Evolutionary conservation across 2,329 filamentous ascomycete species (phyloP).

Genomic region (Thielaviopsis ethacetica): DNA sequence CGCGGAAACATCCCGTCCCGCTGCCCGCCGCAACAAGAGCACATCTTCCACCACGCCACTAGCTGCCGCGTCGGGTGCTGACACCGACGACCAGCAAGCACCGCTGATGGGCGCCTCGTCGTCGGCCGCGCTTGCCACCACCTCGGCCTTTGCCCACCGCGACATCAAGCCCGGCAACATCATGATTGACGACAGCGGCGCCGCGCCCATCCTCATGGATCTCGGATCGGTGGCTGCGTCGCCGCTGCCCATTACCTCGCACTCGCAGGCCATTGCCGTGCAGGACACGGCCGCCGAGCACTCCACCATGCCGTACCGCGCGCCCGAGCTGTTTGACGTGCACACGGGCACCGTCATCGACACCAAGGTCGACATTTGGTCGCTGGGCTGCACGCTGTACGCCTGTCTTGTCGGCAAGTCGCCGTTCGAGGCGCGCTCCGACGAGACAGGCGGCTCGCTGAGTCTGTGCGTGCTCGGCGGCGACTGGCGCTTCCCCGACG

Average conservation of each 20-base stretch:
- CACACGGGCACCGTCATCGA: constrained; percentile 85
- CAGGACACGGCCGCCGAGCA: constrained; percentile 94
- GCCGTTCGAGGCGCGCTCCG: constrained; percentile 86
- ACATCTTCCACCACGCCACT: not conserved
- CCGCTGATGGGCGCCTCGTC: constrained; percentile 71
- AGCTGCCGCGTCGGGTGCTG: constrained; percentile 24
- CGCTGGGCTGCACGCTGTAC: constrained; percentile 90
- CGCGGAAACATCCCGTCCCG: not conserved
- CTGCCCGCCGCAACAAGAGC: not conserved
- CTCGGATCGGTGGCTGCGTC: constrained; percentile 79
- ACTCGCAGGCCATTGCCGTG: constrained; percentile 76
- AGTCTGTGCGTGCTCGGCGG: constrained; percentile 85
- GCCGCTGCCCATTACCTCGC: constrained; percentile 75
- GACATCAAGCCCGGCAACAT: constrained; percentile 99
- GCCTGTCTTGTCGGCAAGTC: constrained; percentile 93
- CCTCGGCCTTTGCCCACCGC: constrained; percentile 75
- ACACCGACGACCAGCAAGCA: constrained; percentile 60
- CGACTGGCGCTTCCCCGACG: constrained; percentile 93
- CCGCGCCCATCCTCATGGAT: constrained; percentile 89
- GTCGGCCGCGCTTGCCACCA: constrained; percentile 49
- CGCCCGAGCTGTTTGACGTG: constrained; percentile 94
- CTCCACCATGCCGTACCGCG: constrained; percentile 95
- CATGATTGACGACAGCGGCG: constrained; percentile 89
- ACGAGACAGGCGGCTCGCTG: constrained; percentile 87
- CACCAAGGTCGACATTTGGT: constrained; percentile 97